phyloP scores from a whole-genome alignment of 345 rosid species.

The Schrenkiella parvula region DNA sequence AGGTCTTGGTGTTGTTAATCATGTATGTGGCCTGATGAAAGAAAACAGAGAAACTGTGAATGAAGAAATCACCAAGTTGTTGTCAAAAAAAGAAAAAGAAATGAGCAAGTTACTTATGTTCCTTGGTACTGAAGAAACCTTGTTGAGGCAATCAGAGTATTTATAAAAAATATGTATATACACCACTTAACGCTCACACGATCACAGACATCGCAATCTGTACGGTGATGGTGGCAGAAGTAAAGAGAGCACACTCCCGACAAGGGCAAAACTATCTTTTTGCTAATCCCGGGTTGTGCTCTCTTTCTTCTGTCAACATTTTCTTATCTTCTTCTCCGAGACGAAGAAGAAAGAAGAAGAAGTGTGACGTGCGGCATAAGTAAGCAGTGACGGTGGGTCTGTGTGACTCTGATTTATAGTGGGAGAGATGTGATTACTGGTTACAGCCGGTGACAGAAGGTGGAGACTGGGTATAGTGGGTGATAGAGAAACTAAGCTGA shows the following conservation, averaged over 20 bases:
- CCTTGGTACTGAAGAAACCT: constrained; percentile 6
- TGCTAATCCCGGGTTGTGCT: constrained; percentile 69
- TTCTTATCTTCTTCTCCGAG: constrained; percentile 17
- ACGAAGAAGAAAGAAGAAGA: constrained; percentile 12
- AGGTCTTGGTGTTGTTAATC: neutral
- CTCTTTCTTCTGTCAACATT: constrained; percentile 98
- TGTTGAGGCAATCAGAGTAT: neutral
- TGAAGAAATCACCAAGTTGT: neutral
- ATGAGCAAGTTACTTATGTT: neutral
- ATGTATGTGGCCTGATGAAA: neutral
- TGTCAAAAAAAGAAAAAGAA: too few species aligned
- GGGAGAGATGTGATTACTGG: constrained; percentile 6
- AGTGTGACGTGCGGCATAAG: constrained; percentile 35
- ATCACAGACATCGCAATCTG: constrained; percentile 13
- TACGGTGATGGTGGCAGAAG: constrained; percentile 63
- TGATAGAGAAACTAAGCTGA: constrained; percentile 21
- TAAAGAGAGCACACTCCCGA: constrained; percentile 85
- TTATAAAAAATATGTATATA: neutral
- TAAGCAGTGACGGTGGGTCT: constrained; percentile 22
- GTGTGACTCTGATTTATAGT: constrained; percentile 10
- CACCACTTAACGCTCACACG: neutral
- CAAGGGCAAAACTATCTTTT: constrained; percentile 52
- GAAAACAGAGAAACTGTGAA: neutral
- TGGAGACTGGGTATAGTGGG: constrained; percentile 6
- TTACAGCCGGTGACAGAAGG: constrained; percentile 1